Percentiles rank a stretch among this genome's conserved stretches.
phyloP scores from a whole-genome alignment of 768 basidiomycete species.

The Auriscalpium orientale region DNA sequence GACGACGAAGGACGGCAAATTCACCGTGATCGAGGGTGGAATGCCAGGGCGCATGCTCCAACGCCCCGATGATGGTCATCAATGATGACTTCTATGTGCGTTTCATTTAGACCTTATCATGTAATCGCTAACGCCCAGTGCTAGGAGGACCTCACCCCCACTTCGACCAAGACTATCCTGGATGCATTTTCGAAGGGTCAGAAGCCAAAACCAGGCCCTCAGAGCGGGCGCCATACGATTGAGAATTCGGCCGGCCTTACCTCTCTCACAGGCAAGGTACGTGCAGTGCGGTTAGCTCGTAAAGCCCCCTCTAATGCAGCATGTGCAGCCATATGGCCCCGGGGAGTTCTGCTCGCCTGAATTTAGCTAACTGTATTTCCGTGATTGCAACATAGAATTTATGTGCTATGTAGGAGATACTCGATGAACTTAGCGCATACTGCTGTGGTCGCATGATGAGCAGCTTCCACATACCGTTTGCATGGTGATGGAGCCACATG shows the following conservation, averaged over 20 bases:
- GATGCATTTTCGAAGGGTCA: constrained; percentile 73
- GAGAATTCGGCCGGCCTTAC: constrained; percentile 94
- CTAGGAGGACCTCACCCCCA: constrained; percentile 79
- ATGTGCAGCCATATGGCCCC: constrained; percentile 78
- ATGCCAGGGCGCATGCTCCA: constrained; percentile 97
- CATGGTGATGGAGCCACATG: no score
- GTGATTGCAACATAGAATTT: neutral
- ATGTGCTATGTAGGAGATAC: neutral
- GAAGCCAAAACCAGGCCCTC: constrained; percentile 92
- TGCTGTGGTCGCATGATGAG: no score
- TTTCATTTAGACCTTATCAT: neutral
- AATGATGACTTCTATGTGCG: constrained; percentile 95
- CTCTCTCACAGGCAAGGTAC: constrained; percentile 64
- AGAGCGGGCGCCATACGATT: constrained; percentile 76
- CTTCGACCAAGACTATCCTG: constrained; percentile 70
- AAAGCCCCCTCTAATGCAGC: neutral
- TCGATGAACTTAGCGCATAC: no score
- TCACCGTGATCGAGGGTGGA: constrained; percentile 97
- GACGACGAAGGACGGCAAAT: constrained; percentile 94
- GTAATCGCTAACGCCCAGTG: constrained; percentile 12
- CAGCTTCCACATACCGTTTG: no score
- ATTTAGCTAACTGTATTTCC: constrained; percentile 46
- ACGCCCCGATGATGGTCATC: constrained; percentile 94
- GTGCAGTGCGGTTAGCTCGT: neutral
- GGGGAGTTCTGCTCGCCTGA: constrained; percentile 85